Evolutionary conservation across 768 basidiomycete species (phyloP), one percentile per base, ranked within the genome.

Genomic region (Russula earlei): DNA sequence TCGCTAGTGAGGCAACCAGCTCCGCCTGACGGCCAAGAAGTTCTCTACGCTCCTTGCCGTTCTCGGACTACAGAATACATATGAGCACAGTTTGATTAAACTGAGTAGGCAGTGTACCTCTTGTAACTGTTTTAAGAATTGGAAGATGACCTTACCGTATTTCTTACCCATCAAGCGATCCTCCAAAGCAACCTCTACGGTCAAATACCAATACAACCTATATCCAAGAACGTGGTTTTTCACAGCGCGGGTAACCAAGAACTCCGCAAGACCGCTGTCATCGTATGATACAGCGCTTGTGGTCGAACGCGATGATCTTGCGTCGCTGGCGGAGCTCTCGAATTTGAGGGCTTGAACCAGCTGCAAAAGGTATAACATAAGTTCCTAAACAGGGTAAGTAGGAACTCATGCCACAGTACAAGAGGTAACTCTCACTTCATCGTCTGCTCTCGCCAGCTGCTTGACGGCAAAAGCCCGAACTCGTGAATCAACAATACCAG

Each of bases 291-390:
- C 81, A 0, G 86, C 87, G 59, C 78, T 85, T 4, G 84, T 78
- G 1, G 79, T 78, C 1, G 84, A 82, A 42, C 87, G 77, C n/a
- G 82, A 81, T 0, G 86, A 83, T 41, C 86, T 74, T 63, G 87
- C 87, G 54, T 87, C 88, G 45, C 77, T 86, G 0, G 84, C 84
- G 1, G 80, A 75, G 56, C 83, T 89, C 69, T 98, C 96, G 59
- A 99, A 99, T 67, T 95, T 96, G 62, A 99, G 84, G 0, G 96
- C 92, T 71, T 99, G 96, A 0, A 98, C 95, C 19, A 99, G 81
- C 71, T 99, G 96, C 2, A 99, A 74, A 1, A 99, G 77, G 68
- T 99, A 99, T 2, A 97, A 68, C 54, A 91, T 72, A 7, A 99
- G 78, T 64, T 99, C 95, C 95, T 98, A 67, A 17, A 20, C 10